Conservation (phyloP, 352 stramenopile genomes). For the Globisporangium parvum region DNA sequence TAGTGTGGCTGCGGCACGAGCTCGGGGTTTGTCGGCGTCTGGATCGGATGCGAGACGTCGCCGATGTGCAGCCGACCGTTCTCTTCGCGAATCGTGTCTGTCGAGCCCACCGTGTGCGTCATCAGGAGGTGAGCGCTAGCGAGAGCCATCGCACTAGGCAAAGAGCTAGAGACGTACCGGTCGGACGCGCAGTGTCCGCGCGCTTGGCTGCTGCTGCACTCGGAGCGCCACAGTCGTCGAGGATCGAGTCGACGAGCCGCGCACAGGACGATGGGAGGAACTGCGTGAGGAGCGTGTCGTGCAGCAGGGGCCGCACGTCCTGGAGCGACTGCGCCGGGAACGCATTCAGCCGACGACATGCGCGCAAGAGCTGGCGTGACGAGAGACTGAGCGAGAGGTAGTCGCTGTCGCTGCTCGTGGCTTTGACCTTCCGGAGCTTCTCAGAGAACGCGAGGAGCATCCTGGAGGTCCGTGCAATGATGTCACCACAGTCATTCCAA, state of each 20-base stretch:
- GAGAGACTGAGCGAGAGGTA: conserved; percentile 54
- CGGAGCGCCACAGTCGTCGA: conserved; percentile 43
- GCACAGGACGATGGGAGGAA: conserved; percentile 57
- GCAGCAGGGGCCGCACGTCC: conserved; percentile 57
- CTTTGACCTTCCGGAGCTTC: conserved; percentile 33
- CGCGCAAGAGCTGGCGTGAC: conserved; percentile 55
- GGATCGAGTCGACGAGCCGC: conserved; percentile 39
- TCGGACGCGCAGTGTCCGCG: not conserved
- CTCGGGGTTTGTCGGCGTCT: conserved; percentile 46
- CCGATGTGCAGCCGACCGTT: conserved; percentile 49
- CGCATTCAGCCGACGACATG: conserved; percentile 58
- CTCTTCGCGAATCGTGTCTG: conserved; percentile 37
- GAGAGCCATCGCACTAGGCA: too few species aligned
- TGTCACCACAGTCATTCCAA: too few species aligned
- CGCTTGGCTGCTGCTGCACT: not conserved
- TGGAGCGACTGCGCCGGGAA: conserved; percentile 57
- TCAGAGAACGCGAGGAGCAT: conserved; percentile 54
- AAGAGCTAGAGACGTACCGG: conserved; percentile 1
- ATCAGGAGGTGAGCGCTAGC: not conserved
- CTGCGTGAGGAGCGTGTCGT: conserved; percentile 73
- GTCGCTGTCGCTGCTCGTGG: conserved; percentile 36
- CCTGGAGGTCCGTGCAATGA: conserved; percentile 22
- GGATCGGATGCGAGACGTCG: conserved; percentile 51
- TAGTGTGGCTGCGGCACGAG: conserved; percentile 87
- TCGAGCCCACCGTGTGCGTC: not conserved